Percentiles rank a stretch among this genome's conserved stretches.
These are phyloP conservation scores for Catunica adiposa DNA, from an alignment of 2,329 filamentous ascomycete species.

Conservation along the genomic window DNA sequence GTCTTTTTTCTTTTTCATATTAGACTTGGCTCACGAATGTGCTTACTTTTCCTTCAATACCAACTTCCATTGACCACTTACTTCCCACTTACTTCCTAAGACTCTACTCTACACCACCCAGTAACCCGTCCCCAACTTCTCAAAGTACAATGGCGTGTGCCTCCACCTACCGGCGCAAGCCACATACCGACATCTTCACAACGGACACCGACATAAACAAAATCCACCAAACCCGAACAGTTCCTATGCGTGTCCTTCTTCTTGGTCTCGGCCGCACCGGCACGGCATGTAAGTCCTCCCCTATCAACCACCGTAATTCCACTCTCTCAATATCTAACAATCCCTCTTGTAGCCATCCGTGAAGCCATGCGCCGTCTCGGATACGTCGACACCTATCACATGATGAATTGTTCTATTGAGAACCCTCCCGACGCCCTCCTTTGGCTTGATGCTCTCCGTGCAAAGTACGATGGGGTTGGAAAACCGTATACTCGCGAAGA, in stretches of 20 bases:
- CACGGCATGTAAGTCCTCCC: constrained; percentile 42
- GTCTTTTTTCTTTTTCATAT: too few species aligned
- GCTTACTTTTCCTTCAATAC: too few species aligned
- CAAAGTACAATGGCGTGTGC: neutral
- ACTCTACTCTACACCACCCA: too few species aligned
- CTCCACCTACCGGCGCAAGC: constrained; percentile 17
- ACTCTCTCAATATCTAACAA: neutral
- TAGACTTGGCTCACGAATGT: too few species aligned
- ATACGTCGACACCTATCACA: constrained; percentile 55
- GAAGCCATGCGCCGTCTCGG: constrained; percentile 49
- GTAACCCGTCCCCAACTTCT: too few species aligned
- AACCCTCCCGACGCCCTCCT: constrained; percentile 11
- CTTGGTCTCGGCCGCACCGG: constrained; percentile 55
- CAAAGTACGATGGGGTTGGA: constrained; percentile 37
- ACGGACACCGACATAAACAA: constrained; percentile 52
- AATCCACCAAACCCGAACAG: constrained; percentile 39
- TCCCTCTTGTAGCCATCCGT: constrained; percentile 34
- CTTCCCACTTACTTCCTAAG: too few species aligned
- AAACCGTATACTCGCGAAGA: constrained; percentile 45
- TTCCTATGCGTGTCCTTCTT: constrained; percentile 49
- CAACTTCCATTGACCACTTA: too few species aligned
- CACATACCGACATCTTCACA: constrained; percentile 45
- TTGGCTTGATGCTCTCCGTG: constrained; percentile 18
- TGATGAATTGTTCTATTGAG: constrained; percentile 24
- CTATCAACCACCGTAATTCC: neutral